Conservation (phyloP, 1,139 yeast species). For the Candida sanyaensis region DNA sequence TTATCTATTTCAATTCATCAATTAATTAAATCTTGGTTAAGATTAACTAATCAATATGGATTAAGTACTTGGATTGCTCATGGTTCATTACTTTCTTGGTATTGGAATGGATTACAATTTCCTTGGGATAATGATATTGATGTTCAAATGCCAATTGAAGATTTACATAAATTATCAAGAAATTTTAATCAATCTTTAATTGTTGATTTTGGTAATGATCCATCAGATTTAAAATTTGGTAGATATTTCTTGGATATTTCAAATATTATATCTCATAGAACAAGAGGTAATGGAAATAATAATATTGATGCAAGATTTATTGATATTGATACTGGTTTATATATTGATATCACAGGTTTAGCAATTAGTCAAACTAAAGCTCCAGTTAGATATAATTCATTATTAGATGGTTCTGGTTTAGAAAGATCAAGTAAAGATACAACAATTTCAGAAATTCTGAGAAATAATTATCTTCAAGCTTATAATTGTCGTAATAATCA, state of each 20-base stretch:
- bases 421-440: conserved; percentile 14
- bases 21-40: conserved; percentile 34
- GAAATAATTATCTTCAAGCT: conserved; percentile 25
- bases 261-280: conserved; percentile 30
- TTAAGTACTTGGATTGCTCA: conserved; percentile 45
- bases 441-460: conserved; percentile 16
- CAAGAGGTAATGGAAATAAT: conserved; percentile 46
- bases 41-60: conserved; percentile 30
- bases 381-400: conserved; percentile 27
- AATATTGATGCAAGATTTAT: conserved; percentile 83
- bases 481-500: conserved; percentile 53
- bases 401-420: conserved; percentile 12
- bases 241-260: conserved; percentile 14
- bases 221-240: conserved; percentile 27
- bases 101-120: conserved; percentile 54
- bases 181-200: conserved; percentile 44
- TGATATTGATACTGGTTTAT: conserved; percentile 73
- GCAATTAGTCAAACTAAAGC: conserved; percentile 39
- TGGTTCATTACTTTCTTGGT: conserved; percentile 45
- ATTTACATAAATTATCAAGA: conserved; percentile 41
- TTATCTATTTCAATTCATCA: conserved; percentile 30
- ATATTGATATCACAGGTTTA: conserved; percentile 67
- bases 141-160: conserved; percentile 54
- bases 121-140: conserved; percentile 61
- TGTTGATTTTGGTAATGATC: conserved; percentile 34